Conservation (phyloP, 371 early-diverging fungal species). For the Mucor mucedo region DNA sequence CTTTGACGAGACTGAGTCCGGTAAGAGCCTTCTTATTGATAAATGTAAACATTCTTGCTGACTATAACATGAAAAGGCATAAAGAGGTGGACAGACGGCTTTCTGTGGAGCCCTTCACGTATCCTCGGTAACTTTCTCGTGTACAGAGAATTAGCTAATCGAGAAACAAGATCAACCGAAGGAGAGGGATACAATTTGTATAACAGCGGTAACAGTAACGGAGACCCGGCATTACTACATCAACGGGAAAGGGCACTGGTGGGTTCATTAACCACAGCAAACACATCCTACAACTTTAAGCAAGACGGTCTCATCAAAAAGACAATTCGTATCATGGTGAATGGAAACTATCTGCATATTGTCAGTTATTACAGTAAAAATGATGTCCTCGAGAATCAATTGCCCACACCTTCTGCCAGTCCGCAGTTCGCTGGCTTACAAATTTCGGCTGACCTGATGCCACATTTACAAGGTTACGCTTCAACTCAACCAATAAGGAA, state of each 20-base stretch:
- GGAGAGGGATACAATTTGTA: neutral
- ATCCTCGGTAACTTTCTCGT: conserved; percentile 66
- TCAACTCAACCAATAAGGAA: neutral
- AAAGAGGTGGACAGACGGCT: conserved; percentile 79
- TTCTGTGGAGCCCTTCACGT: conserved; percentile 73
- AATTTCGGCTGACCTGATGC: conserved; percentile 49
- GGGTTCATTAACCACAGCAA: conserved; percentile 55
- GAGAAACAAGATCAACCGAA: conserved; percentile 25
- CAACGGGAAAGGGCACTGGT: conserved; percentile 61
- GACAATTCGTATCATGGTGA: conserved; percentile 78
- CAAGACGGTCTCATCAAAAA: conserved; percentile 86
- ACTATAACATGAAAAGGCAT: conserved; percentile 42
- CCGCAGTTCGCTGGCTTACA: conserved; percentile 50
- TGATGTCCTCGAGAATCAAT: conserved; percentile 62
- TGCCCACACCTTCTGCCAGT: conserved; percentile 60
- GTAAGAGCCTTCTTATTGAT: conserved; percentile 21
- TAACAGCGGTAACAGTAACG: neutral
- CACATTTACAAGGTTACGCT: conserved; percentile 21
- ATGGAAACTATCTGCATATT: conserved; percentile 79
- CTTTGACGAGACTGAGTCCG: conserved; percentile 73
- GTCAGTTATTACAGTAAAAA: conserved; percentile 84
- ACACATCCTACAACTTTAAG: conserved; percentile 70
- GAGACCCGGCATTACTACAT: conserved; percentile 1
- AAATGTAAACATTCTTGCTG: too few relatives aligned
- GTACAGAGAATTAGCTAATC: conserved; percentile 64